Evolutionary conservation across 2,329 filamentous ascomycete species (phyloP), one percentile per base, ranked within the genome.

Genomic region (Penicillium sp.): DNA sequence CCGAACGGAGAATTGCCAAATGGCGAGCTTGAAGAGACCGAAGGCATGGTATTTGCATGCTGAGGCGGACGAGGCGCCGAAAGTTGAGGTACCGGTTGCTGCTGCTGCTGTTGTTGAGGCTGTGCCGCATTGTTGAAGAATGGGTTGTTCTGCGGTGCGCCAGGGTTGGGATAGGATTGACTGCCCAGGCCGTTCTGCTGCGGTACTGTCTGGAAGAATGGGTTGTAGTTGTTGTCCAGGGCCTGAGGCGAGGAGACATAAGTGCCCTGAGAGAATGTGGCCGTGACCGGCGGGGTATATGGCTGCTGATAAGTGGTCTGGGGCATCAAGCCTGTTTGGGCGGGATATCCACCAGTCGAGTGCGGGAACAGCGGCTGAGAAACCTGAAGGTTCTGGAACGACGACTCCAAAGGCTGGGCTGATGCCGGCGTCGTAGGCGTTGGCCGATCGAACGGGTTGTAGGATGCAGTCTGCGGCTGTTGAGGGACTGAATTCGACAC

Each of bases 341-440:
- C 69, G 7, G 74, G 71, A 60, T 78, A 80, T 50, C 77, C 88
- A 48, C 88, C 88, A 1, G 89, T 92, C 48, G 86, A 85, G 63
- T 91, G 84, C 7, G 89, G 87, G 67, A 92, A 91, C 27, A 91
- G 76, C 33, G 83, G 82, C 59, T 84, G 83, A 9, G 83, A 83
- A 2, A 95, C 74, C 33, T 89, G 85, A 71, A 96, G 79, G 56
- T 82, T 84, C 65, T 92, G 86, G 64, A 96, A 88, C 1, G 88
- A 84, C 61, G 88, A 83, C 56, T 85, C 83, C 16, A 91, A 70
- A 10, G 67, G 58, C 56, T 64, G 64, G n/a, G 60, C 57, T 14
- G 68, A 56, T 20, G 70, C 64, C 24, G 55, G 52, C 13, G 63
- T 56, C 25, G 42, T 51, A 14, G 63, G 68, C 11, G 18, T 38